Conservation (phyloP, 768 basidiomycete species). For the Ephemerocybe angulata region DNA sequence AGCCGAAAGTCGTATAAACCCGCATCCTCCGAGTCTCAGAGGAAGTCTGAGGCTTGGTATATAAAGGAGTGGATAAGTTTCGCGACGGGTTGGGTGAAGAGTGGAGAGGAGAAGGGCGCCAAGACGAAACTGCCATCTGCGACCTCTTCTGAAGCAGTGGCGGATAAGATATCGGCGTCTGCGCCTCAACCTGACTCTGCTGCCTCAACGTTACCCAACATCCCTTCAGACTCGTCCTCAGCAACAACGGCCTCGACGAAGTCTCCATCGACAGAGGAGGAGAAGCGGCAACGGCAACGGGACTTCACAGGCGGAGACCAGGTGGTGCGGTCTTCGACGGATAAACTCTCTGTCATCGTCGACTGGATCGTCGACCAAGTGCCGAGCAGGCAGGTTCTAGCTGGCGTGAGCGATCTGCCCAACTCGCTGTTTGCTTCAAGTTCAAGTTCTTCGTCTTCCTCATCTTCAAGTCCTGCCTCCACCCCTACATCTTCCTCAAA, state of each 20-base stretch:
- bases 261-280: slow-evolving; percentile 4
- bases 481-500: neutral
- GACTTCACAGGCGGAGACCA: slow-evolving; percentile 41
- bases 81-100: slow-evolving; percentile 58
- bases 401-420: slow-evolving; percentile 6
- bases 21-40: neutral
- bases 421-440: slow-evolving; percentile 8
- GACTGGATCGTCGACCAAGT: slow-evolving; percentile 79
- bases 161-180: too few relatives aligned
- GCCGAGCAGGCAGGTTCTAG: slow-evolving; percentile 34
- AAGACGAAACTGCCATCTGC: too few relatives aligned
- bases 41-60: slow-evolving; percentile 35
- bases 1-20: neutral
- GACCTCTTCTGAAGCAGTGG: too few relatives aligned
- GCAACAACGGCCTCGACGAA: too few relatives aligned
- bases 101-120: slow-evolving; percentile 33
- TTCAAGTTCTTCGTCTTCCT: too few relatives aligned
- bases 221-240: too few relatives aligned
- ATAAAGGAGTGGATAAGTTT: slow-evolving; percentile 64
- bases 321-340: slow-evolving; percentile 62
- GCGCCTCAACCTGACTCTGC: too few relatives aligned
- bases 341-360: slow-evolving; percentile 68
- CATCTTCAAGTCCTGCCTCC: too few relatives aligned
- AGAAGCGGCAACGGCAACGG: slow-evolving; percentile 20
- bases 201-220: too few relatives aligned